Evolutionary conservation across 352 stramenopile species (phyloP).

Genomic region (Poterioochromonas sp.): DNA sequence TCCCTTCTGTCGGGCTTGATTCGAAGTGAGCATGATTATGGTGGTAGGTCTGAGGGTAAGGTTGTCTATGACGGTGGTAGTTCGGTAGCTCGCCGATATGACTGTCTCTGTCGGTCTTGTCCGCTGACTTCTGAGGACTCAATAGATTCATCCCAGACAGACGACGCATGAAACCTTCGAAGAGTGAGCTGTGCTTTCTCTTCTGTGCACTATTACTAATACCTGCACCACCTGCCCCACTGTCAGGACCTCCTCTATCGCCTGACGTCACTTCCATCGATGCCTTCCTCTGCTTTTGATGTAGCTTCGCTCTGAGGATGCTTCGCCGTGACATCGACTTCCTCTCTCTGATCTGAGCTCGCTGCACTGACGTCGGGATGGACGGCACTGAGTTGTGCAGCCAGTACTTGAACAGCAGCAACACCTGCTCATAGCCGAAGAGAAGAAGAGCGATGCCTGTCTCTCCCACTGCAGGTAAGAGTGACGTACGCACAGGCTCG

Average conservation of each 20-base stretch:
- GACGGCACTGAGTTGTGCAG: slow-evolving; percentile 36
- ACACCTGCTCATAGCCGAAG: slow-evolving; percentile 38
- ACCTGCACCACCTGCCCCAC: too few species aligned
- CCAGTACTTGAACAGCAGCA: slow-evolving; percentile 45
- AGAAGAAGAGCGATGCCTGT: slow-evolving; percentile 40
- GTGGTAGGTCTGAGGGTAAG: neutral
- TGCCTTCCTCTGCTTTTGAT: neutral
- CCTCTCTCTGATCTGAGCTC: neutral
- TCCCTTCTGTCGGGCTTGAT: too few species aligned
- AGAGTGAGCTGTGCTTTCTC: too few species aligned
- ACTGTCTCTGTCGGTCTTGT: neutral
- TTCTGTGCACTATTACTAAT: neutral
- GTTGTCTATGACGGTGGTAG: neutral
- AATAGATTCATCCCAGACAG: neutral
- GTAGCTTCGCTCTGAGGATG: neutral
- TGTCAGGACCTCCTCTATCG: too few species aligned
- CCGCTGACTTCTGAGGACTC: too few species aligned
- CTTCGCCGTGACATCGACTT: neutral
- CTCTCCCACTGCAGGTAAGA: slow-evolving; percentile 27
- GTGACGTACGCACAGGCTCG: slow-evolving; percentile 18
- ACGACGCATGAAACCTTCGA: neutral
- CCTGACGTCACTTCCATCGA: too few species aligned
- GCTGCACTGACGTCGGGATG: slow-evolving; percentile 22
- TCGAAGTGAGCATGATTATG: too few species aligned
- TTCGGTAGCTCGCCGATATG: neutral